Conservation (phyloP, 2,329 filamentous ascomycete species). For the Alternaria sp. region DNA sequence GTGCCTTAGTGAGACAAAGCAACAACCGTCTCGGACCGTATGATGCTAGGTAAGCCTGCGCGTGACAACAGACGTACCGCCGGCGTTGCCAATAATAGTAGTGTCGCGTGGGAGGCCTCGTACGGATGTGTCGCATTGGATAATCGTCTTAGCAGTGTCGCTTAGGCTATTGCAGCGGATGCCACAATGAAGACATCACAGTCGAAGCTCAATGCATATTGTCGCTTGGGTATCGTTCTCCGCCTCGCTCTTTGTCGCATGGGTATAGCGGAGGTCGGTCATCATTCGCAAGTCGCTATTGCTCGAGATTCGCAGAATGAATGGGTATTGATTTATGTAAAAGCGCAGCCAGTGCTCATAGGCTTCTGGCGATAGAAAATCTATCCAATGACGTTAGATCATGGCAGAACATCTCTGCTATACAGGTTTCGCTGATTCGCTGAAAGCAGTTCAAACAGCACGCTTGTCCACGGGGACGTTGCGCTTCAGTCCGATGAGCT, state of each 20-base stretch:
- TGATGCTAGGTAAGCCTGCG: not conserved
- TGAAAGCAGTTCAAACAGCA: conserved; percentile 21
- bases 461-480: conserved; percentile 40
- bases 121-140: not conserved
- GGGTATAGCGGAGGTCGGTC: conserved; percentile 11
- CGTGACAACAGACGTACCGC: not conserved
- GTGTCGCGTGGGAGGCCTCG: not conserved
- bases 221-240: conserved; percentile 6
- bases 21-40: not conserved
- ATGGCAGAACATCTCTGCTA: conserved; percentile 4
- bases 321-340: conserved; percentile 29
- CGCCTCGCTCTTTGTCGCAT: conserved; percentile 26
- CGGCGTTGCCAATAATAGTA: not conserved
- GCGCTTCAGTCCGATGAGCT: conserved; percentile 42
- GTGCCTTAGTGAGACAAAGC: not conserved
- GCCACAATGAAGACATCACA: not conserved
- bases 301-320: conserved; percentile 8
- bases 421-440: not conserved
- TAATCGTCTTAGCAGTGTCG: not conserved
- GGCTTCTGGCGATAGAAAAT: conserved; percentile 15
- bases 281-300: conserved; percentile 12
- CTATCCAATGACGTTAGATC: conserved; percentile 20
- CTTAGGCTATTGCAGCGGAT: conserved; percentile 1
- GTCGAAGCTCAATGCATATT: not conserved
- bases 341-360: conserved; percentile 5